phyloP scores from a whole-genome alignment of 805 yeast genomes.

The Cyberlindnera mrakii region DNA sequence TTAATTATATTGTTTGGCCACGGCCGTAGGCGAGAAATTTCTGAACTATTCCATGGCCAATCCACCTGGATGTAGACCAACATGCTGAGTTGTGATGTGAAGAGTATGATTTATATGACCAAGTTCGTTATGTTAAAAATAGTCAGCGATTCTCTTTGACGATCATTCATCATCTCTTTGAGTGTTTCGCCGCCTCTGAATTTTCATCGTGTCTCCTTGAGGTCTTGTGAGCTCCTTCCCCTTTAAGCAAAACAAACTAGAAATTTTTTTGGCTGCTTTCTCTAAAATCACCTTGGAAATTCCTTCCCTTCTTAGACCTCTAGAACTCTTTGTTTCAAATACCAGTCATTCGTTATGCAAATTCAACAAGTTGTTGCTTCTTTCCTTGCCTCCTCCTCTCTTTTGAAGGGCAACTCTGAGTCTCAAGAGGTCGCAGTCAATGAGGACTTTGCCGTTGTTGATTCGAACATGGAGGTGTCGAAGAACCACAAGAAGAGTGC shows the following conservation, averaged over 20 bases:
- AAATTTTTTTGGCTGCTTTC: background rate
- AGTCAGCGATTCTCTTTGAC: too few relatives aligned
- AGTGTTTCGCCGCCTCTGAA: too few relatives aligned
- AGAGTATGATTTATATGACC: too few relatives aligned
- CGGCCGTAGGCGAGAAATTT: too few relatives aligned
- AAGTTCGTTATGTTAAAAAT: too few relatives aligned
- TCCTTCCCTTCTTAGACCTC: background rate
- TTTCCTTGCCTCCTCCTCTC: conserved; percentile 20
- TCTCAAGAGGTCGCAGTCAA: conserved; percentile 5
- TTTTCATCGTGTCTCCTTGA: background rate
- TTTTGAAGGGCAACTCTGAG: conserved; percentile 11
- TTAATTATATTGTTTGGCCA: too few relatives aligned
- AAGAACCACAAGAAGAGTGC: background rate
- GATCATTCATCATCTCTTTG: too few relatives aligned
- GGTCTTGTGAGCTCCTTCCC: background rate
- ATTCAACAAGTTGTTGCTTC: conserved; percentile 27
- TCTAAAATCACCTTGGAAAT: background rate
- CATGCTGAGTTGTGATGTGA: too few relatives aligned
- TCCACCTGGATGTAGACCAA: too few relatives aligned
- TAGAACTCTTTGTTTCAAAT: background rate
- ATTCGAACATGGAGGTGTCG: conserved; percentile 8
- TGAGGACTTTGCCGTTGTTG: conserved; percentile 16
- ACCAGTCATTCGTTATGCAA: conserved; percentile 18
- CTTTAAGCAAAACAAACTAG: background rate
- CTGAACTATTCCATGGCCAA: too few relatives aligned